These are phyloP conservation scores for Nakazawaea anatomiae DNA, from an alignment of 805 yeast species.

Conservation along the genomic window DNA sequence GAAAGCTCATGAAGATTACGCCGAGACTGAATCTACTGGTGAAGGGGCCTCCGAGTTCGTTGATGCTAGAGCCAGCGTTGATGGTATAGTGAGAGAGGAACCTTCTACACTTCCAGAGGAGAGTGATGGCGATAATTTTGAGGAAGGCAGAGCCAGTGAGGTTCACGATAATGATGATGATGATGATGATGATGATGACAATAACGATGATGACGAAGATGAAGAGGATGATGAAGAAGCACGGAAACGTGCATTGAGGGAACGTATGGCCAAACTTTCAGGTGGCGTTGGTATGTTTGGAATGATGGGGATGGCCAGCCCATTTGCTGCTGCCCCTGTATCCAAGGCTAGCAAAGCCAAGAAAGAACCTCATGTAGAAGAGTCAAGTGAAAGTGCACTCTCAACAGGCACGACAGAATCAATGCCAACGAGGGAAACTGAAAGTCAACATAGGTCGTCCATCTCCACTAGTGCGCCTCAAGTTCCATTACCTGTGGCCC, in stretches of 20 bases:
- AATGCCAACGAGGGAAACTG: slow-evolving; percentile 19
- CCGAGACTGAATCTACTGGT: not conserved
- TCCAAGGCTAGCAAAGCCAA: slow-evolving; percentile 20
- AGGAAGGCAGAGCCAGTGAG: slow-evolving; percentile 18
- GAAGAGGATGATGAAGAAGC: slow-evolving; percentile 75
- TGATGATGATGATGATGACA: slow-evolving; percentile 40
- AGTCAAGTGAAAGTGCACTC: slow-evolving; percentile 8
- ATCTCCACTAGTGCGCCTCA: slow-evolving; percentile 14
- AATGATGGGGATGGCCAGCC: slow-evolving; percentile 51
- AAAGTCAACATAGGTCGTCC: slow-evolving; percentile 15
- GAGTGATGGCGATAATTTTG: not conserved
- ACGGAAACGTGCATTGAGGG: slow-evolving; percentile 71
- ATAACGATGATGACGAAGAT: slow-evolving; percentile 44
- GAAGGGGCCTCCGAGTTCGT: not conserved
- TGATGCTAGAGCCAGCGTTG: slow-evolving; percentile 10
- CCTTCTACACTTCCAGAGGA: too few species aligned
- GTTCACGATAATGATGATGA: slow-evolving; percentile 24
- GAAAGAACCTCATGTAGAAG: slow-evolving; percentile 15
- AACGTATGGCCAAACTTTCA: slow-evolving; percentile 93
- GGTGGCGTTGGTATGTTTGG: slow-evolving; percentile 82
- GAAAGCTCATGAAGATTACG: not conserved
- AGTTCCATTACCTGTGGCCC: slow-evolving; percentile 12
- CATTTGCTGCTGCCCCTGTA: slow-evolving; percentile 20
- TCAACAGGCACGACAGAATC: slow-evolving; percentile 15
- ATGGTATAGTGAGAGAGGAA: slow-evolving; percentile 13